These are phyloP conservation scores for Chimonanthus praecox DNA, from an alignment of 164 flowering plant genomes.

Conservation along the genomic window DNA sequence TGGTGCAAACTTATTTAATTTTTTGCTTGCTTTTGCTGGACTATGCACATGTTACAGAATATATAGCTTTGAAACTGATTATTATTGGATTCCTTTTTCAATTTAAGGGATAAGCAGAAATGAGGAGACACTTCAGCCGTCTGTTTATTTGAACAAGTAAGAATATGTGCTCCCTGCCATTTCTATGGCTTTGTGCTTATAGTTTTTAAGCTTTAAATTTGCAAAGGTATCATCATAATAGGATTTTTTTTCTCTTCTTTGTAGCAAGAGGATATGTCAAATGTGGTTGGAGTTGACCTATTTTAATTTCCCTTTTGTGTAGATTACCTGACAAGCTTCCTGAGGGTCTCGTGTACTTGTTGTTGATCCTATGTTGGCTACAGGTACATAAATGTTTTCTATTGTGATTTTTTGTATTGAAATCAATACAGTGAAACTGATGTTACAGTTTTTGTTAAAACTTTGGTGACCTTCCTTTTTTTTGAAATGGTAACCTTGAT, in stretches of 20 bases:
- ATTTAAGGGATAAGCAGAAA: conserved; percentile 65
- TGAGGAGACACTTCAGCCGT: conserved; percentile 86
- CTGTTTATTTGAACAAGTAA: conserved; percentile 88
- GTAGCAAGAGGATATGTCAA: not conserved
- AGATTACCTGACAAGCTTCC: conserved; percentile 87
- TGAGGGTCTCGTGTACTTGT: conserved; percentile 74
- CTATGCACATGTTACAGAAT: not conserved
- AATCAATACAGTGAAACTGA: not conserved
- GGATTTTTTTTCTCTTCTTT: not conserved
- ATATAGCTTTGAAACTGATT: not conserved
- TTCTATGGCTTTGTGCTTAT: not conserved
- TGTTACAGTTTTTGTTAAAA: not conserved
- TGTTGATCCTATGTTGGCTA: conserved; percentile 98
- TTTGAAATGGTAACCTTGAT: no score
- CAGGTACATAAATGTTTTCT: conserved; percentile 43
- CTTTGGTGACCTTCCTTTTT: not conserved
- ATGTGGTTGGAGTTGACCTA: not conserved
- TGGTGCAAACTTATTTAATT: no score
- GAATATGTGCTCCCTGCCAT: conserved; percentile 14
- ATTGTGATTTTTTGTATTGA: not conserved
- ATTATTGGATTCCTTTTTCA: conserved; percentile 9
- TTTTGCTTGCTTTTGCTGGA: not conserved
- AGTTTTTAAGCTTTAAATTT: not conserved
- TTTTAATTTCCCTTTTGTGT: conserved; percentile 4
- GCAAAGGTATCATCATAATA: no score